These are phyloP conservation scores for Termitomyces sp. DNA, from an alignment of 768 basidiomycete species.

Conservation along the genomic window DNA sequence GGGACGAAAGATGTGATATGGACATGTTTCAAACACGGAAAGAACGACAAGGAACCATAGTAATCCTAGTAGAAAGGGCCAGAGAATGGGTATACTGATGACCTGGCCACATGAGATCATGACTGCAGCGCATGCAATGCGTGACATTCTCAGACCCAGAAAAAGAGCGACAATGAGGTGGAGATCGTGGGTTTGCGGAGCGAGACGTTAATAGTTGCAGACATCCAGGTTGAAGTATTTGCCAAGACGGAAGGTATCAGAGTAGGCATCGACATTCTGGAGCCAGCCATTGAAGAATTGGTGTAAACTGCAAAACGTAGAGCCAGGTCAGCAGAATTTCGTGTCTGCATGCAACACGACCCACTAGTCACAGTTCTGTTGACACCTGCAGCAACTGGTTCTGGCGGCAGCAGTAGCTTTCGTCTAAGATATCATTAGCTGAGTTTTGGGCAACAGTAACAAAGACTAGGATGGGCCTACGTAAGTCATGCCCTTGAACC, in stretches of 20 bases:
- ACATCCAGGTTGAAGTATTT: conserved; percentile 62
- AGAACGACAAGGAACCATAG: neutral
- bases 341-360: conserved; percentile 19
- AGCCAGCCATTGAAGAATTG: conserved; percentile 74
- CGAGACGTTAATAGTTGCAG: conserved; percentile 20
- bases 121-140: conserved; percentile 6
- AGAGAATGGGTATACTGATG: neutral
- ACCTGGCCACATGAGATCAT: conserved; percentile 6
- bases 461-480: conserved; percentile 25
- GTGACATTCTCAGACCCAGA: neutral
- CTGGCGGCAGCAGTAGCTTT: conserved; percentile 54
- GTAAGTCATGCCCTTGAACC: conserved; percentile 52
- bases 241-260: conserved; percentile 38
- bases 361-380: conserved; percentile 86
- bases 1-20: neutral
- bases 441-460: neutral
- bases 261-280: conserved; percentile 51
- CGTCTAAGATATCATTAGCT: conserved; percentile 23
- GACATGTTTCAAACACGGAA: neutral
- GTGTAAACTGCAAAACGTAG: conserved; percentile 39
- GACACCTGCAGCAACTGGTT: conserved; percentile 57
- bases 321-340: conserved; percentile 1
- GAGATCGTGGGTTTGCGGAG: neutral
- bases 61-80: neutral
- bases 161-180: conserved; percentile 5